phyloP scores from a whole-genome alignment of 2,329 filamentous ascomycete genomes.

The Ascosphaera aggregata region DNA sequence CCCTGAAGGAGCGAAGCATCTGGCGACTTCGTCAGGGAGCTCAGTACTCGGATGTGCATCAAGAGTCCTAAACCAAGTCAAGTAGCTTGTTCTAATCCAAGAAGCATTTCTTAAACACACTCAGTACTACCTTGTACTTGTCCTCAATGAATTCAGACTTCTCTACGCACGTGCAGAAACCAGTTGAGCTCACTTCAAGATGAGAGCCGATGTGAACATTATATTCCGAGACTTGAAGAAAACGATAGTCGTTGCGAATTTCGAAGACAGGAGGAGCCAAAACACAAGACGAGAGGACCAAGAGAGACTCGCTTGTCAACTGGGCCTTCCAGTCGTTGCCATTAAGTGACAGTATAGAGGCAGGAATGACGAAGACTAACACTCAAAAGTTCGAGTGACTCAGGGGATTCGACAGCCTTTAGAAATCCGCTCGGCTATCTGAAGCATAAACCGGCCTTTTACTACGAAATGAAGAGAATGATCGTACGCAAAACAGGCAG shows the following conservation, averaged over 20 bases:
- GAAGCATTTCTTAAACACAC: neutral
- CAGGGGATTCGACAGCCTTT: too few species aligned
- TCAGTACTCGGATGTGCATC: neutral
- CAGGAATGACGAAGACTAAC: neutral
- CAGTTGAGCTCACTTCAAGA: neutral
- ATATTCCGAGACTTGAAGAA: neutral
- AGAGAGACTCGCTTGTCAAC: neutral
- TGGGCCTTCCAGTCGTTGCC: neutral
- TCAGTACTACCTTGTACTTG: neutral
- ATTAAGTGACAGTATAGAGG: neutral
- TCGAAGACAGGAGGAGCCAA: neutral
- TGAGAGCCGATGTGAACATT: neutral
- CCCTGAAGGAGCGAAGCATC: neutral
- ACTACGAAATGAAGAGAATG: too few species aligned
- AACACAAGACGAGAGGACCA: neutral
- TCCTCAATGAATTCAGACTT: neutral
- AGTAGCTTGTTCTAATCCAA: neutral
- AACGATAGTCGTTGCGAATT: neutral
- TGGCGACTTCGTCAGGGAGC: neutral
- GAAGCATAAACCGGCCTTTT: too few species aligned
- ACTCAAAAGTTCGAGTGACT: too few species aligned
- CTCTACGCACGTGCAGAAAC: neutral
- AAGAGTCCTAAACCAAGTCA: neutral
- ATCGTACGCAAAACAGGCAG: too few species aligned
- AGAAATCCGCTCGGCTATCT: too few species aligned